These are phyloP conservation scores for Rubia peregrina DNA, from an alignment of 305 asterid genomes.

Conservation along the genomic window DNA sequence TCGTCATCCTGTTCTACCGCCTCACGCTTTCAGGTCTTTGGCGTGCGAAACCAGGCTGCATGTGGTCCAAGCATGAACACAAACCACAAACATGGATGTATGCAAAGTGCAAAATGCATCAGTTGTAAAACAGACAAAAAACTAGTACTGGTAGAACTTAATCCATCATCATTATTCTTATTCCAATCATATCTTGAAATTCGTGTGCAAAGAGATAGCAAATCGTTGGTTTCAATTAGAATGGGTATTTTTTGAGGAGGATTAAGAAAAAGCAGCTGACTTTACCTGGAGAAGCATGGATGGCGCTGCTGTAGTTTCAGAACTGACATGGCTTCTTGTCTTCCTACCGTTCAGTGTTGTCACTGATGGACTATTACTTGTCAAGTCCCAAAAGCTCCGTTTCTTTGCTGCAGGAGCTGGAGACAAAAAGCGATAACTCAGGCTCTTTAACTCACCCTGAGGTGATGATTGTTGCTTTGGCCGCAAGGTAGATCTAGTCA, in stretches of 20 bases:
- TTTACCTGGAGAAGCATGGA: slow-evolving; percentile 64
- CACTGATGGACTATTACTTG: slow-evolving; percentile 52
- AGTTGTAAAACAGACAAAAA: slow-evolving; percentile 25
- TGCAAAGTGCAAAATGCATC: slow-evolving; percentile 40
- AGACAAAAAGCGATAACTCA: slow-evolving; percentile 38
- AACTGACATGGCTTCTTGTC: slow-evolving; percentile 45
- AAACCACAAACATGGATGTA: slow-evolving; percentile 29
- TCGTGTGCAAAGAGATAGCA: neutral
- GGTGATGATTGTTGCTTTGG: slow-evolving; percentile 31
- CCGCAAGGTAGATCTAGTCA: slow-evolving; percentile 30
- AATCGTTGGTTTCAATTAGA: neutral
- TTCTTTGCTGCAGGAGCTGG: slow-evolving; percentile 53
- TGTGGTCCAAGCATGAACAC: slow-evolving; percentile 30
- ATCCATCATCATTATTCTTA: neutral
- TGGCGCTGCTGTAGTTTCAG: slow-evolving; percentile 36
- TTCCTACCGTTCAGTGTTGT: slow-evolving; percentile 45
- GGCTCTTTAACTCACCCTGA: slow-evolving; percentile 35
- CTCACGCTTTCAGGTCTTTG: slow-evolving; percentile 34
- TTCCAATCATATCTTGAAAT: slow-evolving; percentile 2
- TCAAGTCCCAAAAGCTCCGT: slow-evolving; percentile 57
- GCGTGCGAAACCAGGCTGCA: slow-evolving; percentile 55
- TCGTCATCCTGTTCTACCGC: slow-evolving; percentile 14
- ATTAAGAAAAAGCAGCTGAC: neutral
- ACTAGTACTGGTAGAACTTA: slow-evolving; percentile 4
- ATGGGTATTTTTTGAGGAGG: neutral